Conservation (phyloP, 305 asterid genomes). For the Andrographis paniculata region DNA sequence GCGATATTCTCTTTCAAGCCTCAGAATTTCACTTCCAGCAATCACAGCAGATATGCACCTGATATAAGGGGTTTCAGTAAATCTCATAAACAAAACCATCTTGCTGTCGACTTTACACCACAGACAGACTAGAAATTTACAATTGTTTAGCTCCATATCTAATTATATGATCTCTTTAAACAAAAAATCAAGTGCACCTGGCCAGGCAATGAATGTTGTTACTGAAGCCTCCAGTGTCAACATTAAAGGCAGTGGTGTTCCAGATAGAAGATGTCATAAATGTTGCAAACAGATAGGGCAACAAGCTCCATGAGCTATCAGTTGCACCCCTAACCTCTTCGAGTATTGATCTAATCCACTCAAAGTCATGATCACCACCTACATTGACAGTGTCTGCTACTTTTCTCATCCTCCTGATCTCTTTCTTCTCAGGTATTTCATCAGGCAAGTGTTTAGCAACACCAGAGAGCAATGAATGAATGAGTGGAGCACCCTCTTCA, state of each 20-base stretch:
- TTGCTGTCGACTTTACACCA: no score
- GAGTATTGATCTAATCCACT: slow-evolving; percentile 79
- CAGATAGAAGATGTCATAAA: slow-evolving; percentile 84
- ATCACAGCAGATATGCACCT: slow-evolving; percentile 93
- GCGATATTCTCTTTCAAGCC: slow-evolving; percentile 80
- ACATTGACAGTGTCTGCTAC: slow-evolving; percentile 69
- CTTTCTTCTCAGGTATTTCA: slow-evolving; percentile 84
- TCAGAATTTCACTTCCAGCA: slow-evolving; percentile 82
- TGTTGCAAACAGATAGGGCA: slow-evolving; percentile 87
- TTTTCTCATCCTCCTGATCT: slow-evolving; percentile 83
- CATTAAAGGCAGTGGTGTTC: slow-evolving; percentile 85
- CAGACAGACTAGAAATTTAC: background rate
- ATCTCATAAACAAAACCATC: slow-evolving; percentile 15
- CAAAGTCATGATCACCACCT: slow-evolving; percentile 70
- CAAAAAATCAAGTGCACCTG: slow-evolving; percentile 35
- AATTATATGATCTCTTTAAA: background rate
- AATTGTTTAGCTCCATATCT: background rate
- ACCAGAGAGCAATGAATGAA: slow-evolving; percentile 74
- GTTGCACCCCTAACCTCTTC: slow-evolving; percentile 93
- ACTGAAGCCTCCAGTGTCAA: slow-evolving; percentile 94
- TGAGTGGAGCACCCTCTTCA: slow-evolving; percentile 87
- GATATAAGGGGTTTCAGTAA: slow-evolving; percentile 22
- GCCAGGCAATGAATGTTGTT: slow-evolving; percentile 91
- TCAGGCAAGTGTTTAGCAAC: slow-evolving; percentile 73
- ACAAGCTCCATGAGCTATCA: slow-evolving; percentile 92